Percentiles rank a stretch among this genome's conserved stretches.
Conservation (phyloP, 2,329 filamentous ascomycete species). For the Hypomyces rosellus region DNA sequence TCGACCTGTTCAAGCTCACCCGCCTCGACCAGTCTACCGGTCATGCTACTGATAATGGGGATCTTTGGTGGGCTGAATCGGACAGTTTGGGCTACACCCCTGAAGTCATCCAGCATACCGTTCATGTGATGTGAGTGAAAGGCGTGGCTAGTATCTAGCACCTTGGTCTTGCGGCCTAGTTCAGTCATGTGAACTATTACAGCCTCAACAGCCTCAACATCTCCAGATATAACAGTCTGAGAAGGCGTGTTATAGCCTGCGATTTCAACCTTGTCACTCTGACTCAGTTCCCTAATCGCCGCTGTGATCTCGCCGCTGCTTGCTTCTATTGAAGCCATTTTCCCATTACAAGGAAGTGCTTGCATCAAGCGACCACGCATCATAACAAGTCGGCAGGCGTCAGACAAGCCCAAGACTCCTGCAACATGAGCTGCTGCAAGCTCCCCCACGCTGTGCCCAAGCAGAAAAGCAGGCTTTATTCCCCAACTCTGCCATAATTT, state of each 20-base stretch:
- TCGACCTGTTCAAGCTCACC: too few relatives aligned
- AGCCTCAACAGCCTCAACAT: conserved; percentile 34
- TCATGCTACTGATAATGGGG: conserved; percentile 21
- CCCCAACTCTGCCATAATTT: conserved; percentile 25
- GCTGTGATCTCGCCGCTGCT: conserved; percentile 28
- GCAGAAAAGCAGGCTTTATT: conserved; percentile 26
- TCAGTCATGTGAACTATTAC: too few relatives aligned
- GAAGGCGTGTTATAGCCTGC: conserved; percentile 70
- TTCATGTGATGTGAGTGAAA: conserved; percentile 47
- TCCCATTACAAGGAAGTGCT: too few relatives aligned
- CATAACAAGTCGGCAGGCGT: conserved; percentile 14
- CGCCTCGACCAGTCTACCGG: not conserved
- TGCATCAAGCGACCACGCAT: too few relatives aligned
- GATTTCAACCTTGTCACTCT: conserved; percentile 35
- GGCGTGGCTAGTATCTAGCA: conserved; percentile 43
- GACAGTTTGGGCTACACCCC: conserved; percentile 35
- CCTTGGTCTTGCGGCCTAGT: conserved; percentile 31
- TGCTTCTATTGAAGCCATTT: too few relatives aligned
- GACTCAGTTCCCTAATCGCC: conserved; percentile 25
- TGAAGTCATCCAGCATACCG: conserved; percentile 50
- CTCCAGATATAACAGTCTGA: conserved; percentile 61
- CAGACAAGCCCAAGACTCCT: conserved; percentile 25
- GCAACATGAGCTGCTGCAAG: conserved; percentile 39
- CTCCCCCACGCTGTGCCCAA: conserved; percentile 40
- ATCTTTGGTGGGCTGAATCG: too few relatives aligned